Base-by-base conservation (phyloP, 768 basidiomycete genomes). In the Hysterangium stoloniferum region DNA sequence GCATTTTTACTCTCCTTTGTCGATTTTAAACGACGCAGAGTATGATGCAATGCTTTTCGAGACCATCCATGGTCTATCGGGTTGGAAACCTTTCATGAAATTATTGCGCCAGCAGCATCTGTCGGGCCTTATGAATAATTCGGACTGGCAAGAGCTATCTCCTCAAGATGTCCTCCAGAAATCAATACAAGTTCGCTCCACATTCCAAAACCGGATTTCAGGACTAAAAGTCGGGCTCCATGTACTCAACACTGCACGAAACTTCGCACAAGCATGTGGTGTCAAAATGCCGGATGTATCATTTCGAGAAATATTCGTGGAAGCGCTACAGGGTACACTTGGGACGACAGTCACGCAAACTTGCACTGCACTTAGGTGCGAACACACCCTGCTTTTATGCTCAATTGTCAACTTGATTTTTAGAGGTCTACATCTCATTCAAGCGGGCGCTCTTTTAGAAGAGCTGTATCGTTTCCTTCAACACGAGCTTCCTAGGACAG, bases 1-100 rank as follows among this genome's bases (percentile, higher is more conserved):
- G 54, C 86, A 90, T 61, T 86, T 85, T 56, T 71, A 63, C 28
- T 77, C 85, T 22, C 79, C 81, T 0, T 62, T 86, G 12, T 70
- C 75, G 3, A 43, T 72, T 6, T 64, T 82, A 13, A 60, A 68
- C 6, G 62, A 41, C 43, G 4, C 38, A 8, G 22, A 8, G 19
- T 31, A 28, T 29, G 49, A 51, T 22, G 22, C 7, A 5, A 11
- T 33, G 2, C 13, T 51, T 6, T 12, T 17, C 17, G 15, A 6
- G 6, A 35, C 19, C 8, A 15, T 29, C 27, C 20, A 43, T 15
- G 17, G 2, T 32, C 2, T 27, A 6, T 24, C 49, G 28, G 38
- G 25, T 4, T 51, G 49, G 49, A 51, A 29, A 27, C 49, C 37
- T 4, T 51, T 51, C 37, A 22, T 51, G 24, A 38, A 42, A 43